Evolutionary conservation across 345 rosid species (phyloP), one percentile per base, ranked within the genome.

Genomic region (Gossypium arboreum): DNA sequence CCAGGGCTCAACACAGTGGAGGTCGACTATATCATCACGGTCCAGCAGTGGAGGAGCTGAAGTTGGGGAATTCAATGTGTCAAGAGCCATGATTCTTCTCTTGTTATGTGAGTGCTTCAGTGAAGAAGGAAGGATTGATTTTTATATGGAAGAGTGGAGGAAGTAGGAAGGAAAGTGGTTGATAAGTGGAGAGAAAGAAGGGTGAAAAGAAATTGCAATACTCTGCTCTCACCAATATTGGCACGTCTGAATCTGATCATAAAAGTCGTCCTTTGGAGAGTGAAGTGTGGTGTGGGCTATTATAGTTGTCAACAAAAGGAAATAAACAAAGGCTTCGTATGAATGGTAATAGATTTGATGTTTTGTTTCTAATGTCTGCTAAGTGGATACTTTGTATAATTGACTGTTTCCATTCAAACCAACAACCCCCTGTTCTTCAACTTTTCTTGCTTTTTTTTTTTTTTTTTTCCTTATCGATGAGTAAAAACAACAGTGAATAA

Each of bases 1-100:
- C 87, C 87, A 82, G 51, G 84, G 80, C 80, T 82, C 85, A 12
- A 60, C 13, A 39, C 12, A 60, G 54, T 68, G 74, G 52, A 54
- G 73, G 22, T 60, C 56, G 9, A 66, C 61, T 2, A 48, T 65
- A 57, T 83, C 86, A 17, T 87, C 89, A 24, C 68, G 81, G 18
- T 29, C 9, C 60, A 85, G 79, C 71, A 86, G 60, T 9, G 90
- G 82, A 7, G 87, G 75, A 51, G 83, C 41, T 24, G 90, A 41
- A n/a, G 86, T 84, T 0, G 86, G 91, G 67, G 94, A 90, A 76
- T 80, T 85, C 5, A 90, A 81, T n/a, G 89, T 82, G 79, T 86
- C 88, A 1, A 88, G 85, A 52, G 89, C 90, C 91, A 68, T 48
- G 12, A 9, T 4, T 51, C 52, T 69, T 51, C 25, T 4, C 9